Percentiles rank a stretch among this genome's conserved stretches.
These are phyloP conservation scores for Leonotis leonurus DNA, from an alignment of 257 asterid species.

Conservation along the genomic window DNA sequence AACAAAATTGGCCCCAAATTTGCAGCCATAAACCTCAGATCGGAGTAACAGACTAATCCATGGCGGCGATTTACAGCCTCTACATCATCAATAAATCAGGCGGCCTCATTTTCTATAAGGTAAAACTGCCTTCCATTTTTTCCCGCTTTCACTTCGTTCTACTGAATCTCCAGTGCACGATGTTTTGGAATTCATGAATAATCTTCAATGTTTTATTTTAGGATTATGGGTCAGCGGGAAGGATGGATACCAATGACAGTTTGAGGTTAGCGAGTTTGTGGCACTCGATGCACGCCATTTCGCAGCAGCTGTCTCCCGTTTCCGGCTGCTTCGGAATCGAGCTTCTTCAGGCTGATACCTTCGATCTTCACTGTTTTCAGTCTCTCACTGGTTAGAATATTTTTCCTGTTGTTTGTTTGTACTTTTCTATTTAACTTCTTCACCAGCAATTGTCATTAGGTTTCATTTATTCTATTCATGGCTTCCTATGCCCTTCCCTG, in stretches of 20 bases:
- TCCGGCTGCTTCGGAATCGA: conserved; percentile 79
- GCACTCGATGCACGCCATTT: conserved; percentile 99
- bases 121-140: neutral
- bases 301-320: conserved; percentile 96
- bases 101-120: conserved; percentile 89
- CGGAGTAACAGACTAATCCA: conserved; percentile 14
- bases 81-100: conserved; percentile 95
- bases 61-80: conserved; percentile 91
- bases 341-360: conserved; percentile 89
- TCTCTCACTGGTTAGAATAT: conserved; percentile 68
- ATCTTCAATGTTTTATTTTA: conserved; percentile 1
- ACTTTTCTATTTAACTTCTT: neutral
- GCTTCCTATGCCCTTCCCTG: neutral
- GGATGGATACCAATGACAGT: conserved; percentile 93
- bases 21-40: conserved; percentile 5
- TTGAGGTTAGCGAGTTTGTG: conserved; percentile 92
- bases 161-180: neutral
- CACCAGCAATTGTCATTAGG: no score
- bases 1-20: neutral
- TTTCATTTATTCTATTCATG: neutral
- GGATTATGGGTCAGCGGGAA: conserved; percentile 88
- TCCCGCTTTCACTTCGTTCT: no score
- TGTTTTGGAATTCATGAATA: neutral
- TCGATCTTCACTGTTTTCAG: conserved; percentile 92
- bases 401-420: neutral